Percentiles rank a stretch among this genome's conserved stretches.
Evolutionary conservation across 768 basidiomycete species (phyloP).

Genomic region (Strobilomyces dryophilus): DNA sequence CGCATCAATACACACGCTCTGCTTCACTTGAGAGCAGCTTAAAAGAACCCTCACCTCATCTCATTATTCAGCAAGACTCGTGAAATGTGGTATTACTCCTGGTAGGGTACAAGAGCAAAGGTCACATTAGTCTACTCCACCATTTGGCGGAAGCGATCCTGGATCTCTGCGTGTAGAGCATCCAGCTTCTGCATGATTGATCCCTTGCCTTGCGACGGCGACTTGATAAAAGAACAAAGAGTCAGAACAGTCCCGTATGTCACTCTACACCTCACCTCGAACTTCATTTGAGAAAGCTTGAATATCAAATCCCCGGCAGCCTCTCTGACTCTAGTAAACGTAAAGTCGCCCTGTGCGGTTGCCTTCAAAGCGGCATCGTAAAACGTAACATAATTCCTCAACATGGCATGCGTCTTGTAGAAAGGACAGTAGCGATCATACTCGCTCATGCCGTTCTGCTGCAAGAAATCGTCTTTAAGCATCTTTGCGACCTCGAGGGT

Average conservation of each 20-base stretch:
- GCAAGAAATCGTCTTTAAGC: conserved; percentile 96
- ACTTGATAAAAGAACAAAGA: conserved; percentile 40
- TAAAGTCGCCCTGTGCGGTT: conserved; percentile 77
- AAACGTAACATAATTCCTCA: conserved; percentile 91
- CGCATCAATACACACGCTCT: too few relatives aligned
- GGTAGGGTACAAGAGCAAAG: conserved; percentile 18
- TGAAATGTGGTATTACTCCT: conserved; percentile 17
- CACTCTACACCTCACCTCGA: conserved; percentile 61
- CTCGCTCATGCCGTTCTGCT: conserved; percentile 98
- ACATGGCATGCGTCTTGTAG: conserved; percentile 97
- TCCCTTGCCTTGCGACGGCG: conserved; percentile 88
- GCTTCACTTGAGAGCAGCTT: too few relatives aligned
- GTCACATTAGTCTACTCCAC: conserved; percentile 51
- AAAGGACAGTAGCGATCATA: conserved; percentile 98
- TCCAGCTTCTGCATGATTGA: conserved; percentile 80
- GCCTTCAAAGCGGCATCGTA: conserved; percentile 87
- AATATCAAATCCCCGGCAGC: conserved; percentile 84
- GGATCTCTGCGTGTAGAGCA: conserved; percentile 77
- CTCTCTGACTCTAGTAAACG: conserved; percentile 86
- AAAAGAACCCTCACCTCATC: too few relatives aligned
- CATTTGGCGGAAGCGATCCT: conserved; percentile 87
- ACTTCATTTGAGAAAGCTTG: conserved; percentile 99
- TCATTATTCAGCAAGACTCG: neutral
- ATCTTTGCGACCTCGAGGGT: conserved; percentile 95
- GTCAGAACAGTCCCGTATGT: conserved; percentile 8